Evolutionary conservation across 2,329 filamentous ascomycete species (phyloP).

Genomic region (Scedosporium apiospermum): DNA sequence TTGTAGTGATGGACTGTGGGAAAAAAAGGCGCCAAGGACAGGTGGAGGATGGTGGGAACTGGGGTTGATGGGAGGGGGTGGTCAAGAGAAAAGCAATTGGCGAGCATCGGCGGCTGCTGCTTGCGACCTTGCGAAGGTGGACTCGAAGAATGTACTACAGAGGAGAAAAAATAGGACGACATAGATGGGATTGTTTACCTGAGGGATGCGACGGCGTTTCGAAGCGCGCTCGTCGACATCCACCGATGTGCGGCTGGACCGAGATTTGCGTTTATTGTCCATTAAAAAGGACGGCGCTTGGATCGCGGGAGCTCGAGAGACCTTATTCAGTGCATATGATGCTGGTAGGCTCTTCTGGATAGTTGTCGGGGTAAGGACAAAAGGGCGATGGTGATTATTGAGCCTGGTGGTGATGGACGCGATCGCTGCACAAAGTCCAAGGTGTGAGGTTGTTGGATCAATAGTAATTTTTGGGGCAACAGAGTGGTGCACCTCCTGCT

Average conservation of each 20-base stretch:
- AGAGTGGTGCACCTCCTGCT: not conserved
- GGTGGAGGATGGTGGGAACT: slow-evolving; percentile 13
- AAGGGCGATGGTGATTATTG: not conserved
- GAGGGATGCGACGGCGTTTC: slow-evolving; percentile 45
- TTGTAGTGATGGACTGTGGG: not conserved
- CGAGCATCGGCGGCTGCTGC: not conserved
- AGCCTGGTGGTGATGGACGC: not conserved
- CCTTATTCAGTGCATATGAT: not conserved
- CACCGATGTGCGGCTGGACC: slow-evolving; percentile 27
- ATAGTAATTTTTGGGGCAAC: not conserved
- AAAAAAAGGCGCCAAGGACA: slow-evolving; percentile 8
- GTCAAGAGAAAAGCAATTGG: not conserved
- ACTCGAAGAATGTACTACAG: slow-evolving; percentile 6
- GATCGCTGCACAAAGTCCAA: not conserved
- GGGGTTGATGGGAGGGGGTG: not conserved
- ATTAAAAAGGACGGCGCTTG: slow-evolving; percentile 24
- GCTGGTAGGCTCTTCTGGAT: not conserved
- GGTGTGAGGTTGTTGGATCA: not conserved
- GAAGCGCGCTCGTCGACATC: slow-evolving; percentile 43
- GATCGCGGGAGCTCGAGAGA: not conserved
- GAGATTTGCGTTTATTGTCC: slow-evolving; percentile 50
- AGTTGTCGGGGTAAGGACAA: not conserved
- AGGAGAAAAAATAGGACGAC: slow-evolving; percentile 6
- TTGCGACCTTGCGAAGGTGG: slow-evolving; percentile 8
- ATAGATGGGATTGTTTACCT: slow-evolving; percentile 27